phyloP scores from a whole-genome alignment of 2,329 filamentous ascomycete species.

The Alternaria sp. region DNA sequence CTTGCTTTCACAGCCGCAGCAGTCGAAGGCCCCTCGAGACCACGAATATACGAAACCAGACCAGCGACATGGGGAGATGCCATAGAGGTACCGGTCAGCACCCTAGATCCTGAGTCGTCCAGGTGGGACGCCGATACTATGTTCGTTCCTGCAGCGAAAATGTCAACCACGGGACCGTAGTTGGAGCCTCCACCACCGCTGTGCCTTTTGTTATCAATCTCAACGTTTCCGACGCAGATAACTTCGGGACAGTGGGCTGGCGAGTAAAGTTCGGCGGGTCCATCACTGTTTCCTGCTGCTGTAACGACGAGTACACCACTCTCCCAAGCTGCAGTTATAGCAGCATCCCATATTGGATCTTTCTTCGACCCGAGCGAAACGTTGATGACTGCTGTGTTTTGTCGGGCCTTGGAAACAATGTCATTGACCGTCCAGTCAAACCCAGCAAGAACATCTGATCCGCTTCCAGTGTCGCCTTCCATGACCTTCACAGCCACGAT shows the following conservation, averaged over 20 bases:
- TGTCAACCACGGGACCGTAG: constrained; percentile 51
- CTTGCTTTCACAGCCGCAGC: constrained; percentile 35
- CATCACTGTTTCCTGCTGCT: constrained; percentile 49
- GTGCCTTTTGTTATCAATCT: constrained; percentile 35
- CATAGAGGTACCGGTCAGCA: constrained; percentile 69
- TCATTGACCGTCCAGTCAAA: constrained; percentile 50
- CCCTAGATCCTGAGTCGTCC: constrained; percentile 54
- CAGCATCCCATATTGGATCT: constrained; percentile 41
- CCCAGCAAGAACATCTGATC: constrained; percentile 42
- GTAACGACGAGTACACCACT: constrained; percentile 48
- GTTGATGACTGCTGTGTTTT: constrained; percentile 48
- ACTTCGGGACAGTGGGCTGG: constrained; percentile 49
- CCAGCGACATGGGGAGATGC: constrained; percentile 74
- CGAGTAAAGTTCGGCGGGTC: constrained; percentile 36
- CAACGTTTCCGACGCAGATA: constrained; percentile 49
- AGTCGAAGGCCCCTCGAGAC: constrained; percentile 50
- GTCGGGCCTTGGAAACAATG: constrained; percentile 40
- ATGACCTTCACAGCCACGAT: constrained; percentile 51
- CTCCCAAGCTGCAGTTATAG: constrained; percentile 44
- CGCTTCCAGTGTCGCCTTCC: constrained; percentile 21
- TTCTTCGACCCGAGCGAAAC: constrained; percentile 48
- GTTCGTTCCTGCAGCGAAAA: constrained; percentile 51
- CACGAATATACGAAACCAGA: constrained; percentile 72
- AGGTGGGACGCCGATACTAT: constrained; percentile 57
- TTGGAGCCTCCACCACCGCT: constrained; percentile 39